Conservation (phyloP, 2,329 filamentous ascomycete species). For the Dothidotthia symphoricarpi region DNA sequence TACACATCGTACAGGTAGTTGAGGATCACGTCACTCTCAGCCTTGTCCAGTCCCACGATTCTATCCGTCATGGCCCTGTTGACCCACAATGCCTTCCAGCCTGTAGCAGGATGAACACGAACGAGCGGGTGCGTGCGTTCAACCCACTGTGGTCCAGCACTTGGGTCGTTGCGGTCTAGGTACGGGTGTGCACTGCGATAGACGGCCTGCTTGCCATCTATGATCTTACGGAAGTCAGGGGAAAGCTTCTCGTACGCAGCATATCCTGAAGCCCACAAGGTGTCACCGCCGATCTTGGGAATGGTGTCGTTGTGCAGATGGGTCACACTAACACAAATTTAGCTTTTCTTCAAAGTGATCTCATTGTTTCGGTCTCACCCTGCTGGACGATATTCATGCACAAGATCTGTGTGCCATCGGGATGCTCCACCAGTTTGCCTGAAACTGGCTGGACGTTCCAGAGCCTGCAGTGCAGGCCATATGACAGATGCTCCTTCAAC, state of each 20-base stretch:
- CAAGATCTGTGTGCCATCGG: constrained; percentile 68
- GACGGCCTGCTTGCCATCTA: constrained; percentile 65
- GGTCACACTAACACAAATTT: constrained; percentile 50
- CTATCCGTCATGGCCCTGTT: constrained; percentile 67
- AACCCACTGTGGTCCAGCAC: constrained; percentile 62
- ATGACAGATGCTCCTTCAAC: constrained; percentile 63
- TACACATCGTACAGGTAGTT: constrained; percentile 67
- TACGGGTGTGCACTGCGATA: constrained; percentile 67
- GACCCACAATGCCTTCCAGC: constrained; percentile 72
- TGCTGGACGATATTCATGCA: constrained; percentile 68
- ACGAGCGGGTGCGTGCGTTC: constrained; percentile 68
- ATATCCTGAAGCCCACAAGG: constrained; percentile 69
- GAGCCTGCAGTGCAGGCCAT: constrained; percentile 67
- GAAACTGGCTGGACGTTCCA: constrained; percentile 61
- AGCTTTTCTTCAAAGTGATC: constrained; percentile 1
- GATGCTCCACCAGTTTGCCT: constrained; percentile 66
- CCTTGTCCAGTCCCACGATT: constrained; percentile 68
- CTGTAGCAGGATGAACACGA: constrained; percentile 68
- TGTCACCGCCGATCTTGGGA: constrained; percentile 65
- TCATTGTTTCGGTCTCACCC: constrained; percentile 40
- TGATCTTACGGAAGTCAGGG: constrained; percentile 66
- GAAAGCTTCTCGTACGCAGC: constrained; percentile 71
- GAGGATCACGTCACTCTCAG: constrained; percentile 67
- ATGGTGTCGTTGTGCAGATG: constrained; percentile 69
- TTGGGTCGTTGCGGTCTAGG: constrained; percentile 61